Base-by-base conservation (phyloP, 1,284 basidiomycete genomes). In the Cryptococcus hybrid region DNA sequence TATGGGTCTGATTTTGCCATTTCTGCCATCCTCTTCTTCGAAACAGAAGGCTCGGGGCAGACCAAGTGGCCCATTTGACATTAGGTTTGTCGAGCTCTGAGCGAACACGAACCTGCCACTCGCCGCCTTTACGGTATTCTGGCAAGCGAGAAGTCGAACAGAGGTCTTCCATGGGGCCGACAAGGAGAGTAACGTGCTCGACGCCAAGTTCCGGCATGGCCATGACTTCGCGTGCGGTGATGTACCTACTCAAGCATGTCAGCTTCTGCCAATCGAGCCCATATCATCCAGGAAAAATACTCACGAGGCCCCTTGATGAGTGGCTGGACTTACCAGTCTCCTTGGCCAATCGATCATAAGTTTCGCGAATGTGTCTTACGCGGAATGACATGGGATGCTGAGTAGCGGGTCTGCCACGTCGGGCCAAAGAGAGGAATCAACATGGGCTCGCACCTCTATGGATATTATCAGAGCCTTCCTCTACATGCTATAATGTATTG, bases 271-370 rank as follows among this genome's bases (percentile, higher is more conserved):
- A 38, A n/a, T 36, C 35, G 34, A 47, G 5, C 24, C 38, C 8
- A n/a, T 30, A 7, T 7, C 18, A 15, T n/a, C 8, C 30, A 39
- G 30, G 15, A 35, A 47, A 8, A 8, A 35, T n/a, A 69, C 66
- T 61, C 51, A 73, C 63, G 62, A 63, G 11, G 71, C 71, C 13
- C 60, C 59, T 70, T 72, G 67, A 68, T 71, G 24, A 64, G 60
- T 18, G 70, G 70, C 47, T 63, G 62, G 0, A 55, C 47, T 51
- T 60, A 50, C 69, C 67, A 2, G 64, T 65, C 45, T 58, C 60
- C 52, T 64, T 56, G 24, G 59, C 63, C 7, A 69, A 54, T 13
- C 60, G 47, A 57, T 65, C 61, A 47, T 66, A 72, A 8, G 63
- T 61, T 39, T 63, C 60, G 24, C 70, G 63, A 46, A 74, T 73